Conservation (phyloP, 1,284 basidiomycete genomes). For the Puccinia coronata region DNA sequence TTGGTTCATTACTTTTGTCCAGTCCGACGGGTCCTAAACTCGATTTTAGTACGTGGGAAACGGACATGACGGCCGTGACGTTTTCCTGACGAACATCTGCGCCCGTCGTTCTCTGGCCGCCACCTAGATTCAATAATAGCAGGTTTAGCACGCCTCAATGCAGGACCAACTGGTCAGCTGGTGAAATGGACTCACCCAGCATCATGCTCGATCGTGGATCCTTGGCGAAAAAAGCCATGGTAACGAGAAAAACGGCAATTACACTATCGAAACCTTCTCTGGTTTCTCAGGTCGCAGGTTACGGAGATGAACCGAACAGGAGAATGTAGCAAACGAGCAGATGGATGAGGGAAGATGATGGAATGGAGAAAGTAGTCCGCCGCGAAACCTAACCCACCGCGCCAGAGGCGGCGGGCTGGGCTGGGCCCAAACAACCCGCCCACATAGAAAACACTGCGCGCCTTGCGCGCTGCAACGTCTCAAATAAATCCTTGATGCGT, state of each 20-base stretch:
- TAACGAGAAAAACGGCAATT: neutral
- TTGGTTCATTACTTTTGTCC: conserved; percentile 51
- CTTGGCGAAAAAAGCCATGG: conserved; percentile 52
- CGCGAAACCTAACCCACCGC: neutral
- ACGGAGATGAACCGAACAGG: neutral
- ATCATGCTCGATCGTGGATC: conserved; percentile 53
- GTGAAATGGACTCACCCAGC: conserved; percentile 51
- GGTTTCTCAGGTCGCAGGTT: neutral
- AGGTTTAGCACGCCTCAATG: neutral
- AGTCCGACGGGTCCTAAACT: conserved; percentile 83
- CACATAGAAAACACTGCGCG: too few relatives aligned
- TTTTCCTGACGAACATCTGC: conserved; percentile 56
- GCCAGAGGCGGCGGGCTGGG: neutral
- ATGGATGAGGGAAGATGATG: neutral
- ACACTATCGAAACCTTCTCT: neutral
- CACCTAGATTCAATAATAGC: conserved; percentile 50
- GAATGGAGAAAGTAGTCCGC: neutral
- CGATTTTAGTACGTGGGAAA: conserved; percentile 97
- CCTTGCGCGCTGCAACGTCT: too few relatives aligned
- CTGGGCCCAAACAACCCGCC: too few relatives aligned
- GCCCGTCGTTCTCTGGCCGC: conserved; percentile 51
- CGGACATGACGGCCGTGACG: conserved; percentile 91
- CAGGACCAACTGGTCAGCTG: neutral
- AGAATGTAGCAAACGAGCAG: neutral
- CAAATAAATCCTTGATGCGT: too few relatives aligned